Percentiles rank a stretch among this genome's conserved stretches.
phyloP scores from a whole-genome alignment of 1,284 basidiomycete species.

The Phylloboletellus chloephorus region DNA sequence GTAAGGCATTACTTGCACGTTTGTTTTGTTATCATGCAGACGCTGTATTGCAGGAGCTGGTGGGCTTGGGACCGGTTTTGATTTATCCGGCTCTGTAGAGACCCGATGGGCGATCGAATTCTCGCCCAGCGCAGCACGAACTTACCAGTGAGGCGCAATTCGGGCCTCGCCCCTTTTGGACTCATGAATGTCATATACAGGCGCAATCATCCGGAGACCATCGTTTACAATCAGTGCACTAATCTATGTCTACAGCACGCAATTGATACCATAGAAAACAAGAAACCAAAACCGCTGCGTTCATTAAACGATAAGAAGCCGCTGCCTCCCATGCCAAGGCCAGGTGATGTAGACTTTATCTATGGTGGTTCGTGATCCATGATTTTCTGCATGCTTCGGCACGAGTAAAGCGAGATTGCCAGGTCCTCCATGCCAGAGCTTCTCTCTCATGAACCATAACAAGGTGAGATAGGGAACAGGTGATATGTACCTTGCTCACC shows the following conservation, averaged over 20 bases:
- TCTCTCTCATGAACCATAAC: constrained; percentile 54
- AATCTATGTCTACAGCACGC: constrained; percentile 56
- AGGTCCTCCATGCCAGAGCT: constrained; percentile 72
- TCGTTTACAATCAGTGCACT: constrained; percentile 59
- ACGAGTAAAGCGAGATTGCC: constrained; percentile 4
- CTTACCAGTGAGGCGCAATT: constrained; percentile 44
- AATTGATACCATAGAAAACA: constrained; percentile 42
- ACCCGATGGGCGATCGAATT: constrained; percentile 65
- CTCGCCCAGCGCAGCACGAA: constrained; percentile 53
- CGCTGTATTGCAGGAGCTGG: constrained; percentile 49
- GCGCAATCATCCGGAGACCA: constrained; percentile 49
- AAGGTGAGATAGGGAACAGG: constrained; percentile 36
- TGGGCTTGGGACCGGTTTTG: constrained; percentile 61
- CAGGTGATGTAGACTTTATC: constrained; percentile 62
- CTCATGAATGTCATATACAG: constrained; percentile 32
- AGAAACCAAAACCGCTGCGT: constrained; percentile 34
- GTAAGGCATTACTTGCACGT: constrained; percentile 30
- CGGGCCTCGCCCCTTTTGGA: background rate
- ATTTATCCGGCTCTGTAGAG: constrained; percentile 51
- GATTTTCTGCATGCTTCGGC: background rate
- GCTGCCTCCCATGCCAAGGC: constrained; percentile 48
- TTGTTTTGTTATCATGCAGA: constrained; percentile 9
- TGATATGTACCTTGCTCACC: constrained; percentile 3
- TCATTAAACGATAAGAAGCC: constrained; percentile 34
- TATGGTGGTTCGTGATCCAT: constrained; percentile 50